Conservation (phyloP, 331 rosid species). For the Pyrus hybrid region DNA sequence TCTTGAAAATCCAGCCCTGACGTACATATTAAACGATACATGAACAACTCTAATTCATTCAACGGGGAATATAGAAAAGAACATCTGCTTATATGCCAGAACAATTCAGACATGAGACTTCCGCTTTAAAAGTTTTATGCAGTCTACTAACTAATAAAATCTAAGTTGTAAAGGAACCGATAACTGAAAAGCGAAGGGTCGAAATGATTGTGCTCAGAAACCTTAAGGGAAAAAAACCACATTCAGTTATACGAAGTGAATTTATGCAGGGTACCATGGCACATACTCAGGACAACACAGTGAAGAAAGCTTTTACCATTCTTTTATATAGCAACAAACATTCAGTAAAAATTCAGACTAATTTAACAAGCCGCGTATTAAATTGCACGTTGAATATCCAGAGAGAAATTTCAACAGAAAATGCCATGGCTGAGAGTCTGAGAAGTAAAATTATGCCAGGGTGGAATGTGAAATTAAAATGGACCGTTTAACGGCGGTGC, state of each 20-base stretch:
- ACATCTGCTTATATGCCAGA: background rate
- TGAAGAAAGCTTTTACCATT: background rate
- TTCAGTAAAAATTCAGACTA: background rate
- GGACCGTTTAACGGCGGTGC: background rate
- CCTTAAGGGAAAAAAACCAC: background rate
- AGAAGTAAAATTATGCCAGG: background rate
- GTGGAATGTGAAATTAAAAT: background rate
- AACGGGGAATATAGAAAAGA: background rate
- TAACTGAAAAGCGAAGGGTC: background rate
- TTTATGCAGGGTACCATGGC: background rate
- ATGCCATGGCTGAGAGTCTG: background rate
- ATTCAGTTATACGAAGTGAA: background rate
- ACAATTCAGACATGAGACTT: background rate
- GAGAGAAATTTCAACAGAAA: background rate
- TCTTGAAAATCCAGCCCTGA: conserved; percentile 83
- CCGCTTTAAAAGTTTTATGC: background rate
- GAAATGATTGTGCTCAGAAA: background rate
- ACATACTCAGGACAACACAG: background rate
- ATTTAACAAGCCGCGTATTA: background rate
- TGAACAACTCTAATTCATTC: conserved; percentile 6
- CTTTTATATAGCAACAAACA: background rate
- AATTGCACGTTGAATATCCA: background rate
- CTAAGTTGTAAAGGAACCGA: background rate
- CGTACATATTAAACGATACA: conserved; percentile 8
- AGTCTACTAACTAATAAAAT: background rate